These are phyloP conservation scores for Gossypium turneri DNA, from an alignment of 345 rosid species.

Conservation along the genomic window DNA sequence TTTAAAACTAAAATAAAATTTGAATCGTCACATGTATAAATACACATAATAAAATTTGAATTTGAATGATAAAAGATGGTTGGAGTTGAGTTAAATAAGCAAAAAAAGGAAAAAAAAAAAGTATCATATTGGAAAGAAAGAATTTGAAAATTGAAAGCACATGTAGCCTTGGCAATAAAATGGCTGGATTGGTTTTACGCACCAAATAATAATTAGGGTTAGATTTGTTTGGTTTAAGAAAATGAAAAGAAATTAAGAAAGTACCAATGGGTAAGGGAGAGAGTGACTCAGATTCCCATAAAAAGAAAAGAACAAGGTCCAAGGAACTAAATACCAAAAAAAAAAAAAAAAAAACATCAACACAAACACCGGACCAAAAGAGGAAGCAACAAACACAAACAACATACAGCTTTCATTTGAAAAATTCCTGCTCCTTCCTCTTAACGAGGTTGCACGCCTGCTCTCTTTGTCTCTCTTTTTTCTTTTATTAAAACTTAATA, in stretches of 20 bases:
- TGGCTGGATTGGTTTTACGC: neutral
- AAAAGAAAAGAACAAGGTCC: neutral
- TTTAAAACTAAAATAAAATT: too few relatives aligned
- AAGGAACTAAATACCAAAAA: neutral
- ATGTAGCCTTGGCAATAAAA: neutral
- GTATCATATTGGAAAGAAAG: neutral
- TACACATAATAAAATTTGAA: too few relatives aligned
- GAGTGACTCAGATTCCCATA: neutral
- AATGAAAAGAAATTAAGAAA: too few relatives aligned
- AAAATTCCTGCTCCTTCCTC: slow-evolving; percentile 1
- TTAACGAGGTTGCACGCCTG: slow-evolving; percentile 23
- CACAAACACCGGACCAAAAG: neutral
- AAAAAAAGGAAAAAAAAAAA: too few relatives aligned
- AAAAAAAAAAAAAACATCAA: neutral
- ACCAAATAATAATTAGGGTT: neutral
- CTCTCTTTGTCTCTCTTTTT: neutral
- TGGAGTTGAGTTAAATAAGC: neutral
- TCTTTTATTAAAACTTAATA: neutral
- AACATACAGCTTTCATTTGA: slow-evolving; percentile 15
- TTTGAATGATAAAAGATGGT: too few relatives aligned
- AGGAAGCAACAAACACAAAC: neutral
- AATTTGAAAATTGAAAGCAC: neutral
- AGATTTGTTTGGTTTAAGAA: neutral
- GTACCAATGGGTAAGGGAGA: neutral
- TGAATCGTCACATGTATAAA: too few relatives aligned